phyloP scores from a whole-genome alignment of 306 rosid species.

The Cotoneaster glaucophyllus region DNA sequence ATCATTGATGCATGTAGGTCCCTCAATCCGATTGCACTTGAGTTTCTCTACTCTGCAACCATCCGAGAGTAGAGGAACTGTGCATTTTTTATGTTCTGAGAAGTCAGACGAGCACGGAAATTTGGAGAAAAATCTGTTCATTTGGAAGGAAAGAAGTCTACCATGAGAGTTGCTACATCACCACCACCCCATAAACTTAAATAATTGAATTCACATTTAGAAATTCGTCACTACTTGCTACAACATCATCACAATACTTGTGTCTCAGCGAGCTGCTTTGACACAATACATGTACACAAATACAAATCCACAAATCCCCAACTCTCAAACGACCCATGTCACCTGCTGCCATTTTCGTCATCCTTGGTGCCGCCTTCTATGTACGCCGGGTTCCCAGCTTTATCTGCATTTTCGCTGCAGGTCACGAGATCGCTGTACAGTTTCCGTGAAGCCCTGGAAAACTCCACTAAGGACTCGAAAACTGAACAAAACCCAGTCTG shows the following conservation, averaged over 20 bases:
- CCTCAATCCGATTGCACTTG: no score
- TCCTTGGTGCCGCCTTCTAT: slow-evolving; percentile 37
- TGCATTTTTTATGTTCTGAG: background rate
- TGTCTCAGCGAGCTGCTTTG: slow-evolving; percentile 93
- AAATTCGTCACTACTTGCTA: slow-evolving; percentile 7
- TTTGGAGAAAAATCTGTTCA: background rate
- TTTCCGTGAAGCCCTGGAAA: slow-evolving; percentile 65
- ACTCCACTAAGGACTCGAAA: slow-evolving; percentile 67
- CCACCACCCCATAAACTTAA: slow-evolving; percentile 7
- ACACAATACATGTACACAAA: slow-evolving; percentile 60
- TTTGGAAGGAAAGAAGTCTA: background rate
- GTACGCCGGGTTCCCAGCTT: slow-evolving; percentile 35
- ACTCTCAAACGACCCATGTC: slow-evolving; percentile 13
- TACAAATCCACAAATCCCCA: slow-evolving; percentile 9
- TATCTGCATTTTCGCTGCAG: slow-evolving; percentile 44
- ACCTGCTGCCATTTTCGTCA: slow-evolving; percentile 34
- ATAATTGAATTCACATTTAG: slow-evolving; percentile 6
- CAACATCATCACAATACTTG: slow-evolving; percentile 17
- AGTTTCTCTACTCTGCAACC: background rate
- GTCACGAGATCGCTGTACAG: slow-evolving; percentile 65
- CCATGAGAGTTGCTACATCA: background rate
- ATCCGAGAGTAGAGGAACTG: no score
- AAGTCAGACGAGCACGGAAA: background rate
- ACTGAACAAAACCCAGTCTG: slow-evolving; percentile 73
- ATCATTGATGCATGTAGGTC: no score